These are phyloP conservation scores for Phialemoniopsis sp. DNA, from an alignment of 2,329 filamentous ascomycete species.

Conservation along the genomic window DNA sequence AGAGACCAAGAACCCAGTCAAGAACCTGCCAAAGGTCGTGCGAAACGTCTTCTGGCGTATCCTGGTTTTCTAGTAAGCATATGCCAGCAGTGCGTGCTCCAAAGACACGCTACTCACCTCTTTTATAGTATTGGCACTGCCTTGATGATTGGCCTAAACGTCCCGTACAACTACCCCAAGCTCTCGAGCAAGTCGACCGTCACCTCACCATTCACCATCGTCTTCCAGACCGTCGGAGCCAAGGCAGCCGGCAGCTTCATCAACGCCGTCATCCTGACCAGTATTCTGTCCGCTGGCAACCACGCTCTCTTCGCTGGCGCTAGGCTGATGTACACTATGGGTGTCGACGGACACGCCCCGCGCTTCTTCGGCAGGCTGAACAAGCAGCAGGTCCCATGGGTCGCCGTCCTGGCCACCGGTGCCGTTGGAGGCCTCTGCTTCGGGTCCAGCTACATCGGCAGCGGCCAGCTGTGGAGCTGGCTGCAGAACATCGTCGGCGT, in stretches of 20 bases:
- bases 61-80: conserved; percentile 40
- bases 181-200: conserved; percentile 35
- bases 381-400: conserved; percentile 45
- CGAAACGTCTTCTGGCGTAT: conserved; percentile 65
- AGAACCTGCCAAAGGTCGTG: conserved; percentile 57
- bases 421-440: conserved; percentile 56
- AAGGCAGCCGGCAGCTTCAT: conserved; percentile 52
- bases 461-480: conserved; percentile 63
- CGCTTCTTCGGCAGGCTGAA: conserved; percentile 45
- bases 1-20: conserved; percentile 59
- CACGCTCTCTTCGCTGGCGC: conserved; percentile 54
- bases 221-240: conserved; percentile 55
- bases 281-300: conserved; percentile 54
- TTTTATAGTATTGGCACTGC: conserved; percentile 24
- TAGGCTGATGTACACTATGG: conserved; percentile 52
- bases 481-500: conserved; percentile 65
- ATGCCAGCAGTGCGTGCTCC: not conserved
- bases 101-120: conserved; percentile 20
- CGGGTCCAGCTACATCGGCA: conserved; percentile 61
- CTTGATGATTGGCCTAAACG: conserved; percentile 52
- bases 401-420: conserved; percentile 50
- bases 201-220: conserved; percentile 60
- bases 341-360: conserved; percentile 53
- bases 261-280: conserved; percentile 58
- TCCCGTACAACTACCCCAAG: conserved; percentile 49